Percentiles rank a stretch among this genome's conserved stretches.
phyloP scores from a whole-genome alignment of 2,329 filamentous ascomycete genomes.

The Trichoderma koningiopsis region DNA sequence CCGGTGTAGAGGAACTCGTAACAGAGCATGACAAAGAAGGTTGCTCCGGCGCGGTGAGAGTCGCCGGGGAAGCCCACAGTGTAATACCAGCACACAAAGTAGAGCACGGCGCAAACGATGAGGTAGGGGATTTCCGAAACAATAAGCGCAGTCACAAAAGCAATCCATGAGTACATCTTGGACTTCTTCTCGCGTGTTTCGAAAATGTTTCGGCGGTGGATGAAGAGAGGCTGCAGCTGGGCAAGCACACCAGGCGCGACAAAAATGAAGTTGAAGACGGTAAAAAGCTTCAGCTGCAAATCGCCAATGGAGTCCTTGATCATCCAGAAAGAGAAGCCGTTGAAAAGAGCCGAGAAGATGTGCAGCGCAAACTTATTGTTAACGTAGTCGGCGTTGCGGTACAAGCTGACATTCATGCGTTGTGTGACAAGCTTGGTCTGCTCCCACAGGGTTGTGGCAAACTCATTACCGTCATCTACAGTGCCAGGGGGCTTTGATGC shows the following conservation, averaged over 20 bases:
- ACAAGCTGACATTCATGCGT: conserved; percentile 65
- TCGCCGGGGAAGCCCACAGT: conserved; percentile 53
- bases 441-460: conserved; percentile 65
- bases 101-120: conserved; percentile 50
- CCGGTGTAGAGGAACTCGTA: conserved; percentile 64
- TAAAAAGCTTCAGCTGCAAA: conserved; percentile 59
- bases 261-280: conserved; percentile 65
- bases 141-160: conserved; percentile 58
- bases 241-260: conserved; percentile 60
- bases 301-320: conserved; percentile 54
- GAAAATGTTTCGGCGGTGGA: conserved; percentile 59
- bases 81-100: conserved; percentile 61
- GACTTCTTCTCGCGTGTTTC: conserved; percentile 62
- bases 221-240: conserved; percentile 61
- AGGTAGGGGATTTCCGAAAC: conserved; percentile 52
- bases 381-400: conserved; percentile 67
- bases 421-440: conserved; percentile 66
- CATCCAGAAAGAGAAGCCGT: conserved; percentile 64
- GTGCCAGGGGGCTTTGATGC: conserved; percentile 44
- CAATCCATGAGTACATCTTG: conserved; percentile 62
- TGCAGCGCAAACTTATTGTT: conserved; percentile 65
- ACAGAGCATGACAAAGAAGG: conserved; percentile 57
- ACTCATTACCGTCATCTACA: conserved; percentile 63
- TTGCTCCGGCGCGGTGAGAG: conserved; percentile 52
- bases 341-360: conserved; percentile 57